Evolutionary conservation across 352 stramenopile species (phyloP).

Genomic region (Albugo laibachii): DNA sequence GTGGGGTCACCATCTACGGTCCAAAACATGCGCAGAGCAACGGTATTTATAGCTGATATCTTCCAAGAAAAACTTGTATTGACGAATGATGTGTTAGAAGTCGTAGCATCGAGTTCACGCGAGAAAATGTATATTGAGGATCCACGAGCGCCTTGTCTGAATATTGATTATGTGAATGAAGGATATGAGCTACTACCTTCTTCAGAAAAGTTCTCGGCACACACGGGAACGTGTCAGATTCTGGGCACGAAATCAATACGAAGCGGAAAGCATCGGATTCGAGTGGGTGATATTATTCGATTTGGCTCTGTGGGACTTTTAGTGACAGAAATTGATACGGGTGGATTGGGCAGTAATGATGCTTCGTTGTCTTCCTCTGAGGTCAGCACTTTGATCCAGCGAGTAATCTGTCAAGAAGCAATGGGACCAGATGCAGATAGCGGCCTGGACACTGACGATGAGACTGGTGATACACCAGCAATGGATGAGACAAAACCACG

Average conservation of each 20-base stretch:
- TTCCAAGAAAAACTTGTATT: not conserved
- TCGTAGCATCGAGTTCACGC: slow-evolving; percentile 15
- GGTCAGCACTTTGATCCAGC: slow-evolving; percentile 67
- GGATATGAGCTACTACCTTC: slow-evolving; percentile 65
- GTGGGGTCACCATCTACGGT: slow-evolving; percentile 72
- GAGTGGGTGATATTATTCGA: slow-evolving; percentile 62
- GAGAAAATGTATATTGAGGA: slow-evolving; percentile 81
- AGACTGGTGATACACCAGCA: slow-evolving; percentile 54
- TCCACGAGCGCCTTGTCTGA: slow-evolving; percentile 54
- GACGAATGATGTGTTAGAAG: slow-evolving; percentile 6
- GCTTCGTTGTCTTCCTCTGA: slow-evolving; percentile 49
- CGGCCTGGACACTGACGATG: slow-evolving; percentile 73
- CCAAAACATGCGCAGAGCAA: slow-evolving; percentile 54
- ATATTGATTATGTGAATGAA: slow-evolving; percentile 78
- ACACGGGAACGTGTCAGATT: slow-evolving; percentile 76
- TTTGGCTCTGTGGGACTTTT: slow-evolving; percentile 70
- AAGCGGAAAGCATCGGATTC: slow-evolving; percentile 61
- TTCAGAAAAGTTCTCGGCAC: slow-evolving; percentile 70
- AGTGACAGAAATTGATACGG: slow-evolving; percentile 72
- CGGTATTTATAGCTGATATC: not conserved
- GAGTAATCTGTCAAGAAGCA: slow-evolving; percentile 3
- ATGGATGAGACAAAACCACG: slow-evolving; percentile 70
- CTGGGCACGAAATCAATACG: slow-evolving; percentile 73
- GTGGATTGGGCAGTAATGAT: slow-evolving; percentile 39
- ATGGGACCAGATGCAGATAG: slow-evolving; percentile 41